These are phyloP conservation scores for Podaxis pistillaris DNA, from an alignment of 768 basidiomycete genomes.

Conservation along the genomic window DNA sequence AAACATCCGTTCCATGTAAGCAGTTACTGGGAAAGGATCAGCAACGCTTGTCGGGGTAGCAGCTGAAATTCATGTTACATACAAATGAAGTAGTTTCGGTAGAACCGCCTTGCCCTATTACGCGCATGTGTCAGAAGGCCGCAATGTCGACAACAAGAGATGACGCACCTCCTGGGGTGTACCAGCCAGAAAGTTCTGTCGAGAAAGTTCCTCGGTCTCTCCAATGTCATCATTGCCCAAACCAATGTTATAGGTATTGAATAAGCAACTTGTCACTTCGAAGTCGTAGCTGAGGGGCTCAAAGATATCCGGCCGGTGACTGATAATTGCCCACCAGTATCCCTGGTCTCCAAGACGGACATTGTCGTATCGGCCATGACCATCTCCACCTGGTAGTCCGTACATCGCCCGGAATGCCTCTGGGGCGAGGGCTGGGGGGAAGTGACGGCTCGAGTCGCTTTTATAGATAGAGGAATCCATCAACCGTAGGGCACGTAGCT, in stretches of 20 bases:
- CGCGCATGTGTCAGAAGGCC: background rate
- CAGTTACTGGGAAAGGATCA: conserved; percentile 33
- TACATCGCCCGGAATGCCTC: conserved; percentile 43
- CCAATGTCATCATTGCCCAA: conserved; percentile 38
- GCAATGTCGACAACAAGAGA: background rate
- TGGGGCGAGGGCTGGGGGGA: conserved; percentile 35
- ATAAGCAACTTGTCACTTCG: conserved; percentile 47
- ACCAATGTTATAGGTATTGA: conserved; percentile 43
- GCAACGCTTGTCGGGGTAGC: background rate
- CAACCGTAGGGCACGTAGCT: conserved; percentile 39
- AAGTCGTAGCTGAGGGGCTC: conserved; percentile 44
- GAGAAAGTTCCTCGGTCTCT: conserved; percentile 32
- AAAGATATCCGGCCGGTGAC: conserved; percentile 38
- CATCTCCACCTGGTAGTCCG: conserved; percentile 34
- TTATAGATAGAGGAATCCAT: conserved; percentile 47
- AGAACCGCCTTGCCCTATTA: conserved; percentile 34
- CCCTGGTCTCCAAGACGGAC: conserved; percentile 52
- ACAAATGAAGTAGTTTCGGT: conserved; percentile 53
- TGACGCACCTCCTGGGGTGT: conserved; percentile 38
- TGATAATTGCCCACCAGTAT: conserved; percentile 56
- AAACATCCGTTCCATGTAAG: conserved; percentile 37
- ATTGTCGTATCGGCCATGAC: conserved; percentile 36
- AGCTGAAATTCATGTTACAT: conserved; percentile 19
- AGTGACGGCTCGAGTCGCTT: conserved; percentile 21
- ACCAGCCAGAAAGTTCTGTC: conserved; percentile 31